These are phyloP conservation scores for Penicillium sumatraense DNA, from an alignment of 2,329 filamentous ascomycete species.

Conservation along the genomic window DNA sequence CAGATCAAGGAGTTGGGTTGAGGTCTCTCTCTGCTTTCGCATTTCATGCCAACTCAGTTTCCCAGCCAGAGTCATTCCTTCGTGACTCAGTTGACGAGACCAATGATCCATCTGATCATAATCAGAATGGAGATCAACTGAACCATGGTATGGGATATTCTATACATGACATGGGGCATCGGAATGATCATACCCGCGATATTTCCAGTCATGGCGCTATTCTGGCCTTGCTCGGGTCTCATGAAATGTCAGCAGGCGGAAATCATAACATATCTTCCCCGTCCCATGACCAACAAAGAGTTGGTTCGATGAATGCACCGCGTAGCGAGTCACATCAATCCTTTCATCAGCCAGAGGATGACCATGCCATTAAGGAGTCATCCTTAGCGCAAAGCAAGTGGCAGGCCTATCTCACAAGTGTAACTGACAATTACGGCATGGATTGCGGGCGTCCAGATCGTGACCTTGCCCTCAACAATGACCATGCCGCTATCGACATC, in stretches of 20 bases:
- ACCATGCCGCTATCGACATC: conserved; percentile 66
- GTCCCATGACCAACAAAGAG: background rate
- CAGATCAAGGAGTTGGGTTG: conserved; percentile 31
- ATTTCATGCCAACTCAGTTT: conserved; percentile 37
- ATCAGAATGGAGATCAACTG: conserved; percentile 3
- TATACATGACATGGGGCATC: background rate
- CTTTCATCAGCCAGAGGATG: conserved; percentile 4
- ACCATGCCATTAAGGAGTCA: conserved; percentile 12
- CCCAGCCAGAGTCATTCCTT: conserved; percentile 42
- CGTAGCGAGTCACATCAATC: conserved; percentile 3
- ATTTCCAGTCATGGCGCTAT: conserved; percentile 1
- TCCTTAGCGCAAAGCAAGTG: conserved; percentile 33
- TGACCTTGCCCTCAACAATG: conserved; percentile 73
- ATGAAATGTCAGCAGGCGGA: conserved; percentile 1
- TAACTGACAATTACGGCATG: conserved; percentile 64
- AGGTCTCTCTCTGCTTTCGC: conserved; percentile 32
- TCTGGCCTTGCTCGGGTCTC: conserved; percentile 15
- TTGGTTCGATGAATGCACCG: conserved; percentile 7
- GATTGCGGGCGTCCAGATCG: conserved; percentile 72
- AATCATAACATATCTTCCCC: conserved; percentile 6
- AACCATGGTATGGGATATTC: conserved; percentile 11
- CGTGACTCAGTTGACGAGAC: conserved; percentile 38
- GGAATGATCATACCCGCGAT: background rate
- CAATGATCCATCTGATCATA: conserved; percentile 35
- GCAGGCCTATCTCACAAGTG: conserved; percentile 37